Conservation (phyloP, 805 yeast genomes). For the Starmerella etchellsii region DNA sequence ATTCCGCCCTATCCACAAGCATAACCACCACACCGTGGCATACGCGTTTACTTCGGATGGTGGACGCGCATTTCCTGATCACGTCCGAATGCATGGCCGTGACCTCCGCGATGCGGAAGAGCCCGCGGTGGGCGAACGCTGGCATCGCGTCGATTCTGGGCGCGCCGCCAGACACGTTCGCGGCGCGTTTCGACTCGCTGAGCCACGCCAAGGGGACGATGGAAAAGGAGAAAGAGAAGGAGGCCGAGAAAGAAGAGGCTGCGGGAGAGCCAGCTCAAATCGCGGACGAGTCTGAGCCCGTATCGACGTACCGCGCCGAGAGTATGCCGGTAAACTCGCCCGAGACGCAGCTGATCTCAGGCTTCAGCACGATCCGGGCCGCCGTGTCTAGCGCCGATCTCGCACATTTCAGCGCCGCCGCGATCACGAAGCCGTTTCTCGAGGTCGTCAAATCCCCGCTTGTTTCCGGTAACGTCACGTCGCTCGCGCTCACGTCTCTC, state of each 20-base stretch:
- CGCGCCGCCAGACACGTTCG: conserved; percentile 29
- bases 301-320: background rate
- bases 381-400: conserved; percentile 45
- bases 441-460: conserved; percentile 70
- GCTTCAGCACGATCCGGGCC: conserved; percentile 65
- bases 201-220: background rate
- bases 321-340: conserved; percentile 3
- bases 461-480: conserved; percentile 76
- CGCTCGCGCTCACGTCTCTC: conserved; percentile 63
- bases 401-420: conserved; percentile 50
- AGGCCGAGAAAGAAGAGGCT: conserved; percentile 5
- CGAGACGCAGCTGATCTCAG: conserved; percentile 56
- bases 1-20: too few species aligned
- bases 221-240: background rate
- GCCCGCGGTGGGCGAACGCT: conserved; percentile 59
- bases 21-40: too few species aligned
- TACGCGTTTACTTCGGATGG: too few species aligned
- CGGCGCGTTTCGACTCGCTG: background rate
- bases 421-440: conserved; percentile 75
- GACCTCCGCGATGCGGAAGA: conserved; percentile 79
- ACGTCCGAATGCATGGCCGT: conserved; percentile 79
- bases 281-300: background rate
- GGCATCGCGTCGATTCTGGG: conserved; percentile 81
- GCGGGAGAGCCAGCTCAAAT: background rate
- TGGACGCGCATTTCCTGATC: conserved; percentile 42